Evolutionary conservation across 2,329 filamentous ascomycete genomes (phyloP), one percentile per base, ranked within the genome.

Genomic region (Talaromyces amestolkiae): DNA sequence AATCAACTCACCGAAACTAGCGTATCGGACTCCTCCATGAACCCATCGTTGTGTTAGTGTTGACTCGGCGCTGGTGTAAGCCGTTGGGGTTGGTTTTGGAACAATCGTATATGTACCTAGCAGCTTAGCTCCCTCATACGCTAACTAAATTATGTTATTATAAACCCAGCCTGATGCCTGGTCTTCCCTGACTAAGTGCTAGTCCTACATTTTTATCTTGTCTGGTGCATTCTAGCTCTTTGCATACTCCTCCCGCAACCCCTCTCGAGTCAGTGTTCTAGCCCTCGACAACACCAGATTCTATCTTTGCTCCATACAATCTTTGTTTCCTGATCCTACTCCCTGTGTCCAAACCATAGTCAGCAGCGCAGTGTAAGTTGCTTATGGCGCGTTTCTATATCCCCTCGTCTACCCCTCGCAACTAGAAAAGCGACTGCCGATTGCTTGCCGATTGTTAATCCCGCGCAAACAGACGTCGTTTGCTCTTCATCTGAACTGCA

Each of bases 11-110:
- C 65, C 61, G 51, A 61, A 49, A 31, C 56, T 67, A 67, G 65
- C 65, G 65, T 64, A 61, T 65, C 41, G 49, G 56, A 35, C 27
- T 58, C 58, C 61, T 64, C 62, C 65, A 58, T 67, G 47, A 62
- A 53, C 47, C 49, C 59, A 41, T 53, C 5, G 4, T 24, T 19
- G 9, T 54, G 5, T 10, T 61, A 53, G 59, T 61, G 22, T 61
- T 47, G 58, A 27, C 24, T 53, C 49, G 49, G 62, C 63, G 27
- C 19, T 56, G 27, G 58, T 58, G 27, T 54, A 37, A 45, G 49
- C 45, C 47, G 59, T 53, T 61, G 45, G 59, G 45, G 59, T 35
- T 61, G 33, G 59, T 27, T 22, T 37, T 54, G 27, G 51, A 41
- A 53, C 35, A 61, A 53, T n/a, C 35, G 33, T 41, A 51, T 53